These are phyloP conservation scores for Sphaerobolus stellatus DNA, from an alignment of 1,284 basidiomycete species.

Conservation along the genomic window DNA sequence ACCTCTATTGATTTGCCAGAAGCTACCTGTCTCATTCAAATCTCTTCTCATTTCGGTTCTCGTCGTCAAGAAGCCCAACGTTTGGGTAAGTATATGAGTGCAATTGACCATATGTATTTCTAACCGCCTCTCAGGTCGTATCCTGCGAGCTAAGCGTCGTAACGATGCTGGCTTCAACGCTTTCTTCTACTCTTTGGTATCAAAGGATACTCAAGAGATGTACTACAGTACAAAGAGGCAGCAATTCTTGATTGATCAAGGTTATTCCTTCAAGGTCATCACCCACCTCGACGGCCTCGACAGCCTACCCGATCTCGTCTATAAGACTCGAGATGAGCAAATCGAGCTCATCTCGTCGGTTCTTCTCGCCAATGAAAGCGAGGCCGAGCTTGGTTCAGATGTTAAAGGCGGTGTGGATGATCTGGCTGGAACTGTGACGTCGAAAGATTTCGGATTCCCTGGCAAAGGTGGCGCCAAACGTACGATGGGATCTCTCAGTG, in stretches of 20 bases:
- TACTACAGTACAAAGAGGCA: slow-evolving; percentile 99
- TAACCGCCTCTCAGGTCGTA: slow-evolving; percentile 63
- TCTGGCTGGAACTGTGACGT: slow-evolving; percentile 75
- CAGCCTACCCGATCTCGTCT: slow-evolving; percentile 85
- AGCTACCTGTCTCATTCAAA: slow-evolving; percentile 98
- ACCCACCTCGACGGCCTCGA: slow-evolving; percentile 95
- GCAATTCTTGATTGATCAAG: slow-evolving; percentile 98
- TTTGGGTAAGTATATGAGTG: slow-evolving; percentile 56
- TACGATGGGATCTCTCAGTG: slow-evolving; percentile 81
- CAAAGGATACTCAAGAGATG: slow-evolving; percentile 99
- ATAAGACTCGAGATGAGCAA: slow-evolving; percentile 88
- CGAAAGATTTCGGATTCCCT: slow-evolving; percentile 65
- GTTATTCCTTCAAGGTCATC: slow-evolving; percentile 99
- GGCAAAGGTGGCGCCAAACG: slow-evolving; percentile 61
- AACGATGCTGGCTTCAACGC: slow-evolving; percentile 99
- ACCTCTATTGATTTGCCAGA: slow-evolving; percentile 99
- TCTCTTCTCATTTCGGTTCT: slow-evolving; percentile 99
- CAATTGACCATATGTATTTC: slow-evolving; percentile 16
- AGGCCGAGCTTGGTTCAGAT: slow-evolving; percentile 86
- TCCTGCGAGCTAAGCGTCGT: slow-evolving; percentile 93
- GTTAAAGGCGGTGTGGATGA: slow-evolving; percentile 76
- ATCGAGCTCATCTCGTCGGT: slow-evolving; percentile 94
- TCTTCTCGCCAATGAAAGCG: slow-evolving; percentile 87
- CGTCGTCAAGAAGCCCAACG: slow-evolving; percentile 97
- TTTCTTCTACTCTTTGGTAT: slow-evolving; percentile 99